Base-by-base conservation (phyloP, 2,329 filamentous ascomycete genomes). In the Cladosporium colombiae region DNA sequence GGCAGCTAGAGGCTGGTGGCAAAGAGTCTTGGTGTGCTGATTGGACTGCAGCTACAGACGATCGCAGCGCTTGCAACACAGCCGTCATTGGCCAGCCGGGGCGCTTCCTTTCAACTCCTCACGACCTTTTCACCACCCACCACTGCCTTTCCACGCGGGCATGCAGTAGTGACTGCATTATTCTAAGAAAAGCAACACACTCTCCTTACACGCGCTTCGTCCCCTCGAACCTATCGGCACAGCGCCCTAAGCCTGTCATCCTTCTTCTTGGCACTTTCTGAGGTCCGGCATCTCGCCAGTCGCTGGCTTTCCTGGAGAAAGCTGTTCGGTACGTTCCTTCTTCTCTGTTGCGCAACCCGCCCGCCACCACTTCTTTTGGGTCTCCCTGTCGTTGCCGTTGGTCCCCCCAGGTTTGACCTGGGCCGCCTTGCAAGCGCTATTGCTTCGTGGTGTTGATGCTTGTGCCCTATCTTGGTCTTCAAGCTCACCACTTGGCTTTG, bases 261-360 rank as follows among this genome's bases (percentile, higher is more conserved):
- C 55, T 69, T 70, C 67, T 60, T 69, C 69, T 71, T 72, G 70
- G 71, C 74, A 73, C 72, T 67, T 69, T 63, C 66, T 72, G 68
- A 67, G 73, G 74, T 74, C 73, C 70, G 73, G 72, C 55, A 74
- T 75, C 72, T 74, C 71, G 68, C 74, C 71, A 73, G 64, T 74
- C 63, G 67, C 68, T 68, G 67, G 62, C 66, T 72, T 74, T 75
- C 74, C 72, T 71, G 72, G 72, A 57, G 74, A 74, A 73, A 71
- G 69, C 74, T 64, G 65, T 67, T 61, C 71, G 72, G 74, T 76
- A 74, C 71, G 74, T 76, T 65, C 58, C 62, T 33, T 67, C 53
- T 64, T 65, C 61, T 50, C 67, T 46, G 40, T 70, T 73, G 67
- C 69, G 67, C 69, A 69, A 69, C 46, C 31, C 64, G 33, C 53